Evolutionary conservation across 495 filamentous ascomycete genomes (phyloP), one percentile per base, ranked within the genome.

Genomic region (Aspergillus cristatus): DNA sequence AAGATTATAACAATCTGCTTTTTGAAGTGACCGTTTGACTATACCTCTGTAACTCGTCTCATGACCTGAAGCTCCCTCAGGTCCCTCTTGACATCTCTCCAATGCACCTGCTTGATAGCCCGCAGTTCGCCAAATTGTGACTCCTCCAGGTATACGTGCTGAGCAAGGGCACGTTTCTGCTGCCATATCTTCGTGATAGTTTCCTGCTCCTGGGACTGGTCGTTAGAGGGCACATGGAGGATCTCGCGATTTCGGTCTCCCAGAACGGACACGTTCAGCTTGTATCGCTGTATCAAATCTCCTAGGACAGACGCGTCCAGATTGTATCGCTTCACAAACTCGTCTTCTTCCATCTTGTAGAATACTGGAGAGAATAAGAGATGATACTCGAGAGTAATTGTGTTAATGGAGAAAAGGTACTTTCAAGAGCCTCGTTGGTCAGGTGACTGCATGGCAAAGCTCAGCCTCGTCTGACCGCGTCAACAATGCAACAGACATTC

Each of bases 221-320:
- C 18, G 10, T 7, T 13, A 10, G 18, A 6, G 15, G 16, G 20
- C 8, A 8, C 8, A 4, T 24, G 20, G 20, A 24, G 20, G 1
- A 34, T 15, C 32, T 34, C n/a, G 3, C 32, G 32, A 34, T 15
- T 18, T 6, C 32, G 32, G 7, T 34, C 32, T 18, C 32, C 32
- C n/a, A 14, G 32, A 2, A 34, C 14, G 16, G 13, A 17, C 10
- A 34, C 18, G 16, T 34, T 15, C 14, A 34, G 14, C 15, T 34
- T 17, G 16, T 14, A 34, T 11, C 16, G 32, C 6, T 15, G 14
- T 1, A 15, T 15, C 5, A 34, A 18, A 12, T 17, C n/a, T n/a
- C n/a, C n/a, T n/a, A n/a, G n/a, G n/a, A n/a, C n/a, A n/a, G n/a
- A n/a, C n/a, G n/a, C n/a, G n/a, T n/a, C n/a, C n/a, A n/a, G n/a